Conservation (phyloP, 495 filamentous ascomycete genomes). For the Rhypophila decipiens region DNA sequence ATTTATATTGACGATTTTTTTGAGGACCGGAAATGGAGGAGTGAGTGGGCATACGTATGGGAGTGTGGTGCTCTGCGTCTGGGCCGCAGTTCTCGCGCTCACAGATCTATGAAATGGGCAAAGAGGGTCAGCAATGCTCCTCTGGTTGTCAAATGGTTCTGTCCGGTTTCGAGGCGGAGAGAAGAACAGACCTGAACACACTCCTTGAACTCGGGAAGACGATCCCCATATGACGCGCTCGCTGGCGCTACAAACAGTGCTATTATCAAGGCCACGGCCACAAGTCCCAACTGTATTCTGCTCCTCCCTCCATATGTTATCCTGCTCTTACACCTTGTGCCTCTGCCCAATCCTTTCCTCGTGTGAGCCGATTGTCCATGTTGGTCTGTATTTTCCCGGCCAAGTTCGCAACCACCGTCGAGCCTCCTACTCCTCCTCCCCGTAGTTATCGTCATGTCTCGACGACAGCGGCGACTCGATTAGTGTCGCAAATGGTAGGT, state of each 20-base stretch:
- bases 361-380: too few species aligned
- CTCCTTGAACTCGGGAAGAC: constrained; percentile 78
- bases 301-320: neutral
- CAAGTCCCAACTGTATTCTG: constrained; percentile 2
- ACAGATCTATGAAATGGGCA: constrained; percentile 57
- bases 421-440: too few species aligned
- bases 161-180: neutral
- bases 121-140: constrained; percentile 1
- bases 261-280: constrained; percentile 29
- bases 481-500: too few species aligned
- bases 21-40: neutral
- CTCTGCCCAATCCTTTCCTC: too few species aligned
- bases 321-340: neutral
- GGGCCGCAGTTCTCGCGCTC: constrained; percentile 68
- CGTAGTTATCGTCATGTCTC: too few species aligned
- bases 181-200: constrained; percentile 67
- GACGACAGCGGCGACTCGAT: too few species aligned
- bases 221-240: constrained; percentile 75
- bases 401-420: too few species aligned
- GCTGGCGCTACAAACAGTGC: constrained; percentile 43
- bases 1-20: neutral
- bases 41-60: constrained; percentile 45
- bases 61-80: constrained; percentile 27
- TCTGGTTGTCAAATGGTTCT: neutral
- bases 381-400: too few species aligned